phyloP scores from a whole-genome alignment of 805 yeast genomes.

The Candida glaebosa region DNA sequence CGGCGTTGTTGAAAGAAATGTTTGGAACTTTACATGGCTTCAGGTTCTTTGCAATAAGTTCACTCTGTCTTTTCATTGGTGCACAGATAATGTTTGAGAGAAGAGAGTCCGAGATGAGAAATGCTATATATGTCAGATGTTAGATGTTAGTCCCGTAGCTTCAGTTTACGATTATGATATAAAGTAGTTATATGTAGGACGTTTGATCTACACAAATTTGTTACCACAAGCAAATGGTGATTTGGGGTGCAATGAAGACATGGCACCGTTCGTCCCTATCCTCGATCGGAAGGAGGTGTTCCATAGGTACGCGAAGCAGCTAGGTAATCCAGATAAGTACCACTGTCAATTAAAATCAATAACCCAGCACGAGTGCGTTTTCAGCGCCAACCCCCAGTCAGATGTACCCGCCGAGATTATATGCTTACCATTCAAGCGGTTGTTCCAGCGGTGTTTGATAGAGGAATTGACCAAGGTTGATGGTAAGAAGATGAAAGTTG shows the following conservation, averaged over 20 bases:
- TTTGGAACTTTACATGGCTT: slow-evolving; percentile 70
- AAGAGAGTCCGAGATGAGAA: slow-evolving; percentile 79
- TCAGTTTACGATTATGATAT: too few relatives aligned
- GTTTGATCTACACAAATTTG: too few relatives aligned
- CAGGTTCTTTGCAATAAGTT: slow-evolving; percentile 57
- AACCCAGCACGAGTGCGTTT: slow-evolving; percentile 43
- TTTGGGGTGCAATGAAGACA: slow-evolving; percentile 9
- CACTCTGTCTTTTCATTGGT: slow-evolving; percentile 70
- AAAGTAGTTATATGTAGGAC: too few relatives aligned
- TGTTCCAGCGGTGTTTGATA: slow-evolving; percentile 38
- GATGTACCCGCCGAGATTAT: slow-evolving; percentile 28
- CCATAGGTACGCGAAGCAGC: slow-evolving; percentile 21
- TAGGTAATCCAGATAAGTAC: slow-evolving; percentile 28
- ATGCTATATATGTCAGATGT: slow-evolving; percentile 81
- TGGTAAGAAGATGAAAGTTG: slow-evolving; percentile 22
- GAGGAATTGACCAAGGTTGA: slow-evolving; percentile 17
- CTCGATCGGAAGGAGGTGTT: slow-evolving; percentile 27
- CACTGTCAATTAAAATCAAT: slow-evolving; percentile 31
- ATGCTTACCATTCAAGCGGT: slow-evolving; percentile 41
- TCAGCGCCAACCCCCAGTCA: slow-evolving; percentile 19
- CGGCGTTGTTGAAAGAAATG: slow-evolving; percentile 62
- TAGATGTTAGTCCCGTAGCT: slow-evolving; percentile 24
- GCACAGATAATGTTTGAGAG: slow-evolving; percentile 93
- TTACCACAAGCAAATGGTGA: too few relatives aligned
- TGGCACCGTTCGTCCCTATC: slow-evolving; percentile 47